These are phyloP conservation scores for Coniosporium apollinis DNA, from an alignment of 495 filamentous ascomycete species.

Conservation along the genomic window DNA sequence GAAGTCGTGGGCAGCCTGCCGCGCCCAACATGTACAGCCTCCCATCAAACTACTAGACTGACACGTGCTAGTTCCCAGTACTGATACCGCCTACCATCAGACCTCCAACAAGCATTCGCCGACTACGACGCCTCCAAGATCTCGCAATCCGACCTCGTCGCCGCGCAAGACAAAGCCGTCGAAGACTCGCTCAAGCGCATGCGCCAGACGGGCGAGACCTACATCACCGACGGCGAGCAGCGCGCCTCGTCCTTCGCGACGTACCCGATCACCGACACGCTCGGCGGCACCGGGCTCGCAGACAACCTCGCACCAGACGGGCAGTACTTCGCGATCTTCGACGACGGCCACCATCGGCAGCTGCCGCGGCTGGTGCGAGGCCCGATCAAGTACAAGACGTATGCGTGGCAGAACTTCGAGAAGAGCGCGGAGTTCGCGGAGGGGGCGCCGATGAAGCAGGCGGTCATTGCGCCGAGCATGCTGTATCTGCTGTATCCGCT, in stretches of 20 bases:
- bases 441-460: conserved; percentile 23
- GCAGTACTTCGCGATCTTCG: conserved; percentile 30
- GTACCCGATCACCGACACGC: conserved; percentile 26
- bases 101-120: conserved; percentile 24
- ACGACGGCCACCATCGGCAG: conserved; percentile 28
- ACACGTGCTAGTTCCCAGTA: not conserved
- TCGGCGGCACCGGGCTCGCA: conserved; percentile 25
- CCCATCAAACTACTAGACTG: not conserved
- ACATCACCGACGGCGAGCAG: conserved; percentile 28
- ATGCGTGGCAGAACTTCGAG: conserved; percentile 26
- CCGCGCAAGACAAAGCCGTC: conserved; percentile 25
- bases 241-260: conserved; percentile 27
- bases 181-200: conserved; percentile 26
- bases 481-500: conserved; percentile 28
- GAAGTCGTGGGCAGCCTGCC: conserved; percentile 30
- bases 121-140: conserved; percentile 24
- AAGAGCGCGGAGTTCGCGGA: conserved; percentile 19
- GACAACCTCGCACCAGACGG: conserved; percentile 23
- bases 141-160: conserved; percentile 11
- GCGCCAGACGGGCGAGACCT: conserved; percentile 21
- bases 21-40: conserved; percentile 19
- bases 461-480: conserved; percentile 30
- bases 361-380: conserved; percentile 24
- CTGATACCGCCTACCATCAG: conserved; percentile 2
- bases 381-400: conserved; percentile 26